Percentiles rank a stretch among this genome's conserved stretches.
Conservation (phyloP, 345 rosid species). For the Turnera subulata region DNA sequence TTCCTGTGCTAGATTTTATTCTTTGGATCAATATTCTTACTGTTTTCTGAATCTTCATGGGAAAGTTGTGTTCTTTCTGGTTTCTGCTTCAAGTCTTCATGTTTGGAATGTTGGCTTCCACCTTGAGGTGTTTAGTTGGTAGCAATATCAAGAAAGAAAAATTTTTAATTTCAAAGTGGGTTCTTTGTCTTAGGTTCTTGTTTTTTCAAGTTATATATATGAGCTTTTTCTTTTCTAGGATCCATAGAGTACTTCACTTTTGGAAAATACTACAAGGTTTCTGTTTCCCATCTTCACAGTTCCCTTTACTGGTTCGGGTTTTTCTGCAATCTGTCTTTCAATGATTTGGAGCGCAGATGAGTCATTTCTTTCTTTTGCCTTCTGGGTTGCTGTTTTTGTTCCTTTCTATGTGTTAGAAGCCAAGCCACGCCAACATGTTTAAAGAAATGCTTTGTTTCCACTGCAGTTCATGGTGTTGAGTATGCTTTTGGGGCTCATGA, state of each 20-base stretch:
- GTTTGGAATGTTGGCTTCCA: not conserved
- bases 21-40: not conserved
- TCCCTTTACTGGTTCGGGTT: not conserved
- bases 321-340: not conserved
- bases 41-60: not conserved
- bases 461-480: slow-evolving; percentile 86
- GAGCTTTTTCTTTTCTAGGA: not conserved
- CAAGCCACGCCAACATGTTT: not conserved
- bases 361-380: not conserved
- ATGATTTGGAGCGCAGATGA: not conserved
- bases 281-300: not conserved
- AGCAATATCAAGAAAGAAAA: slow-evolving; percentile 17
- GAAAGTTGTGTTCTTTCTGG: not conserved
- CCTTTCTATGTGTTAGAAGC: not conserved
- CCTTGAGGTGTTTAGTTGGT: slow-evolving; percentile 12
- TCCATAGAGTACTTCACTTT: not conserved
- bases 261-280: not conserved
- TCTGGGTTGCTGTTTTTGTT: not conserved
- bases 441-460: not conserved
- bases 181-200: too few relatives aligned
- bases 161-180: not conserved
- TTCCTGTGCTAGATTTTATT: not conserved
- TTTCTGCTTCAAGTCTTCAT: not conserved
- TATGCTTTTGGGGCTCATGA: slow-evolving; percentile 98
- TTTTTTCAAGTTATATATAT: too few relatives aligned